Base-by-base conservation (phyloP, 305 asterid genomes). In the Rubia tinctorum region DNA sequence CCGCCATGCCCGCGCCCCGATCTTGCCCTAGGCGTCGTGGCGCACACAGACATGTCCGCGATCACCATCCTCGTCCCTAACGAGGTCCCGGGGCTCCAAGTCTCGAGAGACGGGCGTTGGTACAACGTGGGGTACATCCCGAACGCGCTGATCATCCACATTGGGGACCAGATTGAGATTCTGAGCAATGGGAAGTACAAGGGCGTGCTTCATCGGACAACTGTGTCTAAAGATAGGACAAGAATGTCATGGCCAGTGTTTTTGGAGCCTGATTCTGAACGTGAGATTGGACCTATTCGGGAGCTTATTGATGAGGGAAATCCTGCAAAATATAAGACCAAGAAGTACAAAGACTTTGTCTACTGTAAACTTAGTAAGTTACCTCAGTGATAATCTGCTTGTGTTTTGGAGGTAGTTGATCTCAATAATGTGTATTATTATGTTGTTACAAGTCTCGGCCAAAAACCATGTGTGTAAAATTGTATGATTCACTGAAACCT, bases 241-340 rank as follows among this genome's bases (percentile, higher is more conserved):
- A 80, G 92, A 81, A 85, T 87, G 88, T 87, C 90, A 4, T 85
- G 92, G 92, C 87, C 92, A 2, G 88, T 87, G 75, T 84, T 85
- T 67, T 20, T 85, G 79, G 88, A 85, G 80, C 92, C 90, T 13
- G 84, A 86, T 3, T 58, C 86, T 2, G 86, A 87, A 59, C 71
- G 61, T 20, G 82, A 80, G 44, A 55, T 84, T 22, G 89, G 88
- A 9, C 90, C 92, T 0, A 60, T 75, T 30, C 70, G 88, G 12
- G 77, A 85, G 75, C 86, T 85, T 43, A 72, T 80, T 0, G 58
- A 39, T 39, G 81, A 74, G 22, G 40, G 82, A 68, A 81, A 64
- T 44, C 84, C 84, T 11, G 14, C 88, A 45, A 82, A 83, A 51
- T 85, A 61, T 56, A 82, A 84, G 80, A 78, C 81, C 55, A 84